Evolutionary conservation across 176 grass and related monocot genomes (phyloP), one percentile per base, ranked within the genome.

Genomic region (Zoysia japonica): DNA sequence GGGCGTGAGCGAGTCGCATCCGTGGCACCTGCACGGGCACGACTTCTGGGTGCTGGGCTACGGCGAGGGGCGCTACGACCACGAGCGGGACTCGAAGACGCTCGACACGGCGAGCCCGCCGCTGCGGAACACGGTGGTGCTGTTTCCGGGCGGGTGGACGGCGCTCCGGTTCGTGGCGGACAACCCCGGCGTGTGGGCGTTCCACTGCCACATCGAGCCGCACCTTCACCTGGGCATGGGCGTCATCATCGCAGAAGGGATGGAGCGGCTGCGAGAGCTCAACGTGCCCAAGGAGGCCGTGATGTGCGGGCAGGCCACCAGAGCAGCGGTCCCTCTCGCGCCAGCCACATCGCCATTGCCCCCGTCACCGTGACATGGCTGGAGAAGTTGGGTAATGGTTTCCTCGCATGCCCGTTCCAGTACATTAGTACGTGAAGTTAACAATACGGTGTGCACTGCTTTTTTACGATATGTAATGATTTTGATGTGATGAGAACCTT

Each of bases 171-270:
- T 88, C 57, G 57, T 90, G 8, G 90, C 93, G n/a, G 83, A 97
- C 74, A 97, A 93, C 79, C 78, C 90, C 0, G 90, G 93, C n/a
- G 83, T 88, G 11, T 93, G 93, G 93, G 93, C 90, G 77, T 97
- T 93, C 77, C 90, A 97, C 79, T 97, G 90, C 86, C 90, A 93
- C 70, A 93, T 90, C 79, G 93, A 96, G 59, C 90, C 93, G 54
- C 93, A 96, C 82, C 69, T 93, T 3, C 88, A 92, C 40, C 84
- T 90, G 93, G 90, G 90, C 14, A 92, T 90, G 93, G 90, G 93
- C 42, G 80, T 88, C 50, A 20, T 96, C 61, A 72, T 96, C 68
- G 65, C 88, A 39, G 93, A 96, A 69, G 90, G 85, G 28, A 47
- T 84, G 17, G 76, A 90, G 6, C 70, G 64, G 72, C 62, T 86